Evolutionary conservation across 441 rosid species (phyloP).

Genomic region (Hypseocharis bilobata): DNA sequence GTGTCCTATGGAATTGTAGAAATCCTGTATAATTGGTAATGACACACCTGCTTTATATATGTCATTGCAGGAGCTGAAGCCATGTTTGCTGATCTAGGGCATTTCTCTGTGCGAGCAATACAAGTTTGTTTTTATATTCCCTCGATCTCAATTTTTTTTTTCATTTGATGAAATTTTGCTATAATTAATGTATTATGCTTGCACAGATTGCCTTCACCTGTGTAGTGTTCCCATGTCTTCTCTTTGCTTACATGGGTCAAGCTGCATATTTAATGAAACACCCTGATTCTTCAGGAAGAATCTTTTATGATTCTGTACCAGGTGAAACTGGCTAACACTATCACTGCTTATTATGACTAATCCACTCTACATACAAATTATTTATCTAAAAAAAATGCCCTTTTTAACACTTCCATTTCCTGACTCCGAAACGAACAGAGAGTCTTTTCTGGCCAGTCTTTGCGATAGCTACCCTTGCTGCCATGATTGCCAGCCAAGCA

Average conservation of each 20-base stretch:
- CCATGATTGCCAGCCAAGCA: slow-evolving; percentile 99
- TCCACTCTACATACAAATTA: not conserved
- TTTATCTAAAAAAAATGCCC: not conserved
- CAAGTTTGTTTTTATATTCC: slow-evolving; percentile 41
- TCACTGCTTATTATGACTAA: not conserved
- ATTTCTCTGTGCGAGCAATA: slow-evolving; percentile 72
- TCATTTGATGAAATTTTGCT: slow-evolving; percentile 5
- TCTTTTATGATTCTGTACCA: slow-evolving; percentile 89
- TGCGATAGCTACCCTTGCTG: slow-evolving; percentile 68
- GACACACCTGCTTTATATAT: not conserved
- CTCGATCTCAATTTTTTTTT: slow-evolving; percentile 17
- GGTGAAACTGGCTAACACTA: slow-evolving; percentile 30
- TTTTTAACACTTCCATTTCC: slow-evolving; percentile 18
- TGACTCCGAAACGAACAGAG: slow-evolving; percentile 35
- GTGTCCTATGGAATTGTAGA: too few relatives aligned
- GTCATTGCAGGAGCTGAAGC: slow-evolving; percentile 78
- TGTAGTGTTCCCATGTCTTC: slow-evolving; percentile 90
- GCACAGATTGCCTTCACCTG: slow-evolving; percentile 66
- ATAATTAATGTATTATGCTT: slow-evolving; percentile 12
- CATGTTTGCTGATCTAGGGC: slow-evolving; percentile 96
- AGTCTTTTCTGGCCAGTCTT: slow-evolving; percentile 86
- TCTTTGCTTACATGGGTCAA: slow-evolving; percentile 88
- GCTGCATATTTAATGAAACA: slow-evolving; percentile 67
- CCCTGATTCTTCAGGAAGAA: slow-evolving; percentile 50
- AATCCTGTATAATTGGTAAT: not conserved